Percentiles rank a stretch among this genome's conserved stretches.
Evolutionary conservation across 2,329 filamentous ascomycete species (phyloP).

Genomic region (Cercospora sp.): DNA sequence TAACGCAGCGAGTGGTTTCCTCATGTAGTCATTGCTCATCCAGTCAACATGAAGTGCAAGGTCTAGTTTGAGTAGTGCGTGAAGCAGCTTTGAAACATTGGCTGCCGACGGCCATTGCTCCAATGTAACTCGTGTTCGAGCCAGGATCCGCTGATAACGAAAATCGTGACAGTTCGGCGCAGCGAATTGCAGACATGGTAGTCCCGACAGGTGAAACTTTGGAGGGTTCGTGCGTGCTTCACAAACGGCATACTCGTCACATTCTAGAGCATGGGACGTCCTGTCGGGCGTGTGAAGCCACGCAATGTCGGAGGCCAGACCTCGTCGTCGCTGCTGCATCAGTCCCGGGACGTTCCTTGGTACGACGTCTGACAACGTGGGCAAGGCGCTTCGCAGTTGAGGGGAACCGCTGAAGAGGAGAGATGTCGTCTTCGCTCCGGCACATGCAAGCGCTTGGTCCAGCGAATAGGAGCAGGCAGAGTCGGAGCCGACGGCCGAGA

Average conservation of each 20-base stretch:
- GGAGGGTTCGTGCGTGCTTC: not conserved
- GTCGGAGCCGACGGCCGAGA: not conserved
- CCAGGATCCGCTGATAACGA: not conserved
- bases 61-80: not conserved
- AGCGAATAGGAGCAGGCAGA: slow-evolving; percentile 5
- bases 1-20: slow-evolving; percentile 32
- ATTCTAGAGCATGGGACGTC: not conserved
- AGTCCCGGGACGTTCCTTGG: not conserved
- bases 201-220: not conserved
- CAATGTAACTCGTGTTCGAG: not conserved
- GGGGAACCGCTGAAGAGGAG: not conserved
- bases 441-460: not conserved
- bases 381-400: not conserved
- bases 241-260: not conserved
- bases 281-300: not conserved
- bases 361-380: not conserved
- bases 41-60: not conserved
- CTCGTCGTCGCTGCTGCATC: not conserved
- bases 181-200: not conserved
- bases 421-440: slow-evolving; percentile 5
- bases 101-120: not conserved
- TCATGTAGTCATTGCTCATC: not conserved
- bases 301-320: not conserved
- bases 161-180: not conserved
- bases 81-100: not conserved